These are phyloP conservation scores for Dryas octopetala DNA, from an alignment of 306 rosid species.

Conservation along the genomic window DNA sequence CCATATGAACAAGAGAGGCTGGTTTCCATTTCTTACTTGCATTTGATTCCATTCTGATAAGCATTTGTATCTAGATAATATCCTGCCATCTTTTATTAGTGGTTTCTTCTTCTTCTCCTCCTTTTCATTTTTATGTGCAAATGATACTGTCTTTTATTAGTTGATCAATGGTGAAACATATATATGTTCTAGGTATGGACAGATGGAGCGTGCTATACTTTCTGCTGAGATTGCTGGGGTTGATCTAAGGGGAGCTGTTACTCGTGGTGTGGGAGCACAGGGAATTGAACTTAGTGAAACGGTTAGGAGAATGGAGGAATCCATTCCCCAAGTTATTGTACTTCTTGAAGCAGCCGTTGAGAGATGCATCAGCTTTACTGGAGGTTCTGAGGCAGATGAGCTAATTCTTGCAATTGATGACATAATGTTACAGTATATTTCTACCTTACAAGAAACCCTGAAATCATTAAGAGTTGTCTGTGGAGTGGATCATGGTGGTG, in stretches of 20 bases:
- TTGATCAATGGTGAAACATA: slow-evolving; percentile 27
- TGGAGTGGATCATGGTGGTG: slow-evolving; percentile 81
- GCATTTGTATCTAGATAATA: neutral
- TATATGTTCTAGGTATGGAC: slow-evolving; percentile 74
- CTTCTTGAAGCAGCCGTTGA: slow-evolving; percentile 96
- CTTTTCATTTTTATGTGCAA: neutral
- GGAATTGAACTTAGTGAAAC: slow-evolving; percentile 99
- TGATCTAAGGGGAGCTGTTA: slow-evolving; percentile 98
- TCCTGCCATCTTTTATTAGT: slow-evolving; percentile 26
- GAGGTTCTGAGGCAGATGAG: slow-evolving; percentile 99
- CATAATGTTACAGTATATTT: slow-evolving; percentile 80
- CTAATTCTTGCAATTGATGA: slow-evolving; percentile 89
- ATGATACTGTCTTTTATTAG: slow-evolving; percentile 19
- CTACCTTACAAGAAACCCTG: slow-evolving; percentile 87
- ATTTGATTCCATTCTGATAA: neutral
- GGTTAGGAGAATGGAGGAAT: slow-evolving; percentile 99
- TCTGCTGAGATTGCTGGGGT: slow-evolving; percentile 89
- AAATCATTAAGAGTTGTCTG: slow-evolving; percentile 88
- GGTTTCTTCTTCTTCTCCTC: neutral
- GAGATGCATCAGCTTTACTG: slow-evolving; percentile 93
- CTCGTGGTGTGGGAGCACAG: slow-evolving; percentile 98
- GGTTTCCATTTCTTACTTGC: neutral
- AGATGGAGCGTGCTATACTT: slow-evolving; percentile 97
- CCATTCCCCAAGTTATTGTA: slow-evolving; percentile 85
- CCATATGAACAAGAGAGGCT: neutral